phyloP scores from a whole-genome alignment of 2,329 filamentous ascomycete species.

The Arachnopeziza araneosa region DNA sequence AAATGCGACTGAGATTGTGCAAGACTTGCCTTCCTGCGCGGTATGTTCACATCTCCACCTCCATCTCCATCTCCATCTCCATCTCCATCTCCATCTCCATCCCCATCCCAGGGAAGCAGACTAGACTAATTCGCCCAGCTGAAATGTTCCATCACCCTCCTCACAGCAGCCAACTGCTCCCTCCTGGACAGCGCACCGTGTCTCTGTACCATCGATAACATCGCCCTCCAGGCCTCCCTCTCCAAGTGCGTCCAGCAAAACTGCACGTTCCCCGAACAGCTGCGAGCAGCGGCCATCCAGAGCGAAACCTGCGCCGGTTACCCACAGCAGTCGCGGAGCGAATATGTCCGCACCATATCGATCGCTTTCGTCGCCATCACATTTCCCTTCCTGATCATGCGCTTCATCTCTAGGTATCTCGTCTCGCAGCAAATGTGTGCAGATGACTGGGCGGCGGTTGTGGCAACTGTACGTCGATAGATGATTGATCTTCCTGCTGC shows the following conservation, averaged over 20 bases:
- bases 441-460: slow-evolving; percentile 11
- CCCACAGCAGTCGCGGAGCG: slow-evolving; percentile 4
- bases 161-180: neutral
- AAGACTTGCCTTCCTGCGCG: neutral
- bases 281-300: neutral
- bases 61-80: too few species aligned
- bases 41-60: too few species aligned
- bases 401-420: slow-evolving; percentile 1
- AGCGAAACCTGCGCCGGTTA: slow-evolving; percentile 2
- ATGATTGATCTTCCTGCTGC: too few species aligned
- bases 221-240: neutral
- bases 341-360: slow-evolving; percentile 1
- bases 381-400: slow-evolving; percentile 4
- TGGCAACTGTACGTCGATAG: slow-evolving; percentile 4
- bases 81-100: too few species aligned
- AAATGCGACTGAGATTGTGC: neutral
- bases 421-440: slow-evolving; percentile 3
- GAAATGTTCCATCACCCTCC: neutral
- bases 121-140: neutral
- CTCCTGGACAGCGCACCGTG: neutral
- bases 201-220: neutral
- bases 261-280: neutral
- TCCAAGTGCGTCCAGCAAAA: neutral
- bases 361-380: slow-evolving; percentile 6
- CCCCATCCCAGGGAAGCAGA: neutral